These are phyloP conservation scores for Hemisphaericaspora xylofermentans DNA, from an alignment of 1,139 yeast species.

Conservation along the genomic window DNA sequence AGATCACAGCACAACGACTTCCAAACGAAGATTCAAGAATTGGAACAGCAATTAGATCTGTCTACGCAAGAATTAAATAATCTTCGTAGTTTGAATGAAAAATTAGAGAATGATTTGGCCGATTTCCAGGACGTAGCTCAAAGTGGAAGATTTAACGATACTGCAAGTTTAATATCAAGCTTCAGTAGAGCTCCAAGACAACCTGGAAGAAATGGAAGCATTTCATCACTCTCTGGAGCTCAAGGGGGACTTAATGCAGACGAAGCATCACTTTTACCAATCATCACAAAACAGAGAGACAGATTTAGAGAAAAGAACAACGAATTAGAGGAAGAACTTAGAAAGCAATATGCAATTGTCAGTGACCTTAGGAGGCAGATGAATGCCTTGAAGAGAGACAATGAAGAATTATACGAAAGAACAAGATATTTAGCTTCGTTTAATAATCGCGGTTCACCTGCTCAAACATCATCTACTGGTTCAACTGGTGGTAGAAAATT, in stretches of 20 bases:
- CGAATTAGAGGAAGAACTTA: slow-evolving; percentile 80
- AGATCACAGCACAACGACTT: slow-evolving; percentile 52
- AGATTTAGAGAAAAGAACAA: slow-evolving; percentile 77
- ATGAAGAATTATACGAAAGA: slow-evolving; percentile 76
- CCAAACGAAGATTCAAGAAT: slow-evolving; percentile 31
- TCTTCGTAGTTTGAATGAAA: slow-evolving; percentile 47
- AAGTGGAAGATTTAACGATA: slow-evolving; percentile 50
- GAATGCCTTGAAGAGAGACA: slow-evolving; percentile 65
- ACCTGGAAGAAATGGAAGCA: slow-evolving; percentile 30
- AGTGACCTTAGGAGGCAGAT: slow-evolving; percentile 66
- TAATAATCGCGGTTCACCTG: slow-evolving; percentile 16
- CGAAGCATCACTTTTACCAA: slow-evolving; percentile 64
- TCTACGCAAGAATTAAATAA: slow-evolving; percentile 35
- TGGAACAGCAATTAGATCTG: slow-evolving; percentile 39
- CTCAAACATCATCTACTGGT: slow-evolving; percentile 15
- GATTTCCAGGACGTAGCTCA: slow-evolving; percentile 44
- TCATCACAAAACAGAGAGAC: slow-evolving; percentile 92
- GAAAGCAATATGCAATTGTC: slow-evolving; percentile 54
- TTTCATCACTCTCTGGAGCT: slow-evolving; percentile 37
- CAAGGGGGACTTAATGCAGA: slow-evolving; percentile 26
- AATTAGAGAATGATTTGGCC: slow-evolving; percentile 70
- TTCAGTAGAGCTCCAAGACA: slow-evolving; percentile 45
- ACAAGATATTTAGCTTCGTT: slow-evolving; percentile 70
- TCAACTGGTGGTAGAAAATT: slow-evolving; percentile 20
- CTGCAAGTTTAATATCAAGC: slow-evolving; percentile 69